Percentiles rank a stretch among this genome's conserved stretches.
Evolutionary conservation across 306 rosid genomes (phyloP).

Genomic region (Cicer cuneatum): DNA sequence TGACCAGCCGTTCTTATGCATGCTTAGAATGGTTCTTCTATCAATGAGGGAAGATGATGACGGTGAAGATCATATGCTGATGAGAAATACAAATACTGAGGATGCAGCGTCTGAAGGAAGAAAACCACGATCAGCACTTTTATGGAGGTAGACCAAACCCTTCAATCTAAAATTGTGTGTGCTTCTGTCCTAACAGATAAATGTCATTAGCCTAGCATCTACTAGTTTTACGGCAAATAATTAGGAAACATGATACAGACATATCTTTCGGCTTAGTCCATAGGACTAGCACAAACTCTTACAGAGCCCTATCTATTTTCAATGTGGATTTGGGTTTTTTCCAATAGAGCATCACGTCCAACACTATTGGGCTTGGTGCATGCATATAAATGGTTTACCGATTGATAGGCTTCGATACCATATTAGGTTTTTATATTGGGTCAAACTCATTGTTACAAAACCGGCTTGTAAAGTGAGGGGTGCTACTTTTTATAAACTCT

Average conservation of each 20-base stretch:
- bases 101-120: conserved; percentile 79
- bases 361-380: too few species aligned
- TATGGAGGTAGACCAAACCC: conserved; percentile 81
- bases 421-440: too few species aligned
- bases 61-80: conserved; percentile 78
- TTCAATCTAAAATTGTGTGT: conserved; percentile 9
- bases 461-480: too few species aligned
- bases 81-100: conserved; percentile 66
- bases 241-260: background rate
- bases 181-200: conserved; percentile 5
- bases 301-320: too few species aligned
- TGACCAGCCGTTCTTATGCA: conserved; percentile 97
- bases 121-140: conserved; percentile 88
- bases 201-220: background rate
- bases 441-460: too few species aligned
- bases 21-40: conserved; percentile 98
- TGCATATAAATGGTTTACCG: too few species aligned
- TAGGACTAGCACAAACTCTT: too few species aligned
- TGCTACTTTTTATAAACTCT: too few species aligned
- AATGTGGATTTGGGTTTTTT: too few species aligned
- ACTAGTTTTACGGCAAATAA: conserved; percentile 11
- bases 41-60: conserved; percentile 98
- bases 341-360: too few species aligned
- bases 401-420: too few species aligned
- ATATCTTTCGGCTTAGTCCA: background rate